phyloP scores from a whole-genome alignment of 2,329 filamentous ascomycete species.

The Colletotrichum siamense region DNA sequence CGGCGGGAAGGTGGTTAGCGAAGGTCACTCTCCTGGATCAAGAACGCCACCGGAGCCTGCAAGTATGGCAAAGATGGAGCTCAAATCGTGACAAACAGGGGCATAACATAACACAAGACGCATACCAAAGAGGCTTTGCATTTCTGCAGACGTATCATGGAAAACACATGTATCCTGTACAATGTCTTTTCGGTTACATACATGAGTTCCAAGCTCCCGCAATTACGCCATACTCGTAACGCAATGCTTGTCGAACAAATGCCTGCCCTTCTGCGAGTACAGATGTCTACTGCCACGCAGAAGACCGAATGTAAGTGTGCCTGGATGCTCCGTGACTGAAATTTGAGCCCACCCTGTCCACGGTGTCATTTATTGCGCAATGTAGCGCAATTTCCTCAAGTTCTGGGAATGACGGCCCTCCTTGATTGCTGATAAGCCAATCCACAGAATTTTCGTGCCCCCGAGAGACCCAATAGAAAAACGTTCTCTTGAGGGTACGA shows the following conservation, averaged over 20 bases:
- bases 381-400: not conserved
- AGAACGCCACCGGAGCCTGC: constrained; percentile 12
- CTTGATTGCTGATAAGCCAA: not conserved
- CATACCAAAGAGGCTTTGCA: not conserved
- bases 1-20: not conserved
- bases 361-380: not conserved
- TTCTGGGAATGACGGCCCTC: not conserved
- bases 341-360: not conserved
- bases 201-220: accelerated
- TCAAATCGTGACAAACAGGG: not conserved
- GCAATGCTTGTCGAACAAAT: accelerated
- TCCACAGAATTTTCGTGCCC: not conserved
- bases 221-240: accelerated
- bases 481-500: not conserved
- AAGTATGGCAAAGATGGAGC: not conserved
- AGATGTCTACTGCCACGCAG: not conserved
- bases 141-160: not conserved
- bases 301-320: not conserved
- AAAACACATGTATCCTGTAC: not conserved
- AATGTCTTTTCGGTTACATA: not conserved
- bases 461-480: not conserved
- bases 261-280: not conserved
- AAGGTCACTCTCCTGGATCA: not conserved
- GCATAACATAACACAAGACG: not conserved
- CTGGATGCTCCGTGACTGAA: not conserved